Evolutionary conservation across 176 grass and related monocot species (phyloP).

Genomic region (Thinopyrum elongatum): DNA sequence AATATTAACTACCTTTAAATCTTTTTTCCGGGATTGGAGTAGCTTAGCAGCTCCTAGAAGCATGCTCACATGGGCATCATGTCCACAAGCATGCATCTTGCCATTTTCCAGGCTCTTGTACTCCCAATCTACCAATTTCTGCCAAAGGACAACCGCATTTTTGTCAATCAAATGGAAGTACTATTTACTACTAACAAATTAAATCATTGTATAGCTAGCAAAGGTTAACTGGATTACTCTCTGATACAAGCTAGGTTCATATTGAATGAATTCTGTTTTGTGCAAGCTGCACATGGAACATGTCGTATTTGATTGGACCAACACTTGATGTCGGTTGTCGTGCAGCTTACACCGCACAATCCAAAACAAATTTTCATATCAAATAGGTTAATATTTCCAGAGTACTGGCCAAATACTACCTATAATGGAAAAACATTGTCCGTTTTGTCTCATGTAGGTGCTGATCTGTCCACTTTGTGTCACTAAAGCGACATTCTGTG

Average conservation of each 20-base stretch:
- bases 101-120: conserved; percentile 62
- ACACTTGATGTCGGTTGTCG: neutral
- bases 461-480: no score
- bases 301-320: neutral
- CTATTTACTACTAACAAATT: no score
- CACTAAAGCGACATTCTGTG: no score
- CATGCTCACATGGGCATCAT: conserved; percentile 69
- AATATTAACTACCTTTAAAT: conserved; percentile 44
- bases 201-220: no score
- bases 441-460: no score
- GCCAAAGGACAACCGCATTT: neutral
- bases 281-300: neutral
- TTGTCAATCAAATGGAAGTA: neutral
- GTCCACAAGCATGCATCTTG: conserved; percentile 82
- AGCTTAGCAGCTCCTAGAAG: conserved; percentile 78
- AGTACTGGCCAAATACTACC: no score
- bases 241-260: neutral
- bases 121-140: conserved; percentile 82
- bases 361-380: neutral
- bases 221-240: no score
- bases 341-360: neutral
- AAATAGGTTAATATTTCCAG: no score
- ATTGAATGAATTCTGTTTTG: neutral
- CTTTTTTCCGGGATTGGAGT: conserved; percentile 53
- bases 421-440: no score